These are phyloP conservation scores for Lepidium africanum DNA, from an alignment of 345 rosid genomes.

Conservation along the genomic window DNA sequence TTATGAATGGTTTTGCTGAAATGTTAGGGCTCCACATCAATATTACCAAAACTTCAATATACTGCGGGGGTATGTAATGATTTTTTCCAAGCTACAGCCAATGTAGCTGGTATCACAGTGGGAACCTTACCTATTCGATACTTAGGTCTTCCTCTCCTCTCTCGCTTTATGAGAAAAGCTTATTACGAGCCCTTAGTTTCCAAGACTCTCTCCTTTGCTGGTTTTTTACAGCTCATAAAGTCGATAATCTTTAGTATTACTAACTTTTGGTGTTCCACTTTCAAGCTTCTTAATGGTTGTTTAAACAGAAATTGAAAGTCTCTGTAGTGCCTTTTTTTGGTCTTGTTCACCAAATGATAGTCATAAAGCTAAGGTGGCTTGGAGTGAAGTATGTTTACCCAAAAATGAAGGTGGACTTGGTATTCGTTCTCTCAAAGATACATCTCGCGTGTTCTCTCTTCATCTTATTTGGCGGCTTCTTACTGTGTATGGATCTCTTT, in stretches of 20 bases:
- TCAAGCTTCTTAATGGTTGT: too few relatives aligned
- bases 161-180: too few relatives aligned
- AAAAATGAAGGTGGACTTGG: neutral
- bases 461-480: neutral
- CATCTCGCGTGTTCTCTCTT: neutral
- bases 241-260: too few relatives aligned
- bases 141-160: neutral
- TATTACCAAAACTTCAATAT: neutral
- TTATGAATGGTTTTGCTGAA: too few relatives aligned
- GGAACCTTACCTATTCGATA: neutral
- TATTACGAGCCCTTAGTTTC: neutral
- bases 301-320: too few relatives aligned
- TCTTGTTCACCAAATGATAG: neutral
- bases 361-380: neutral
- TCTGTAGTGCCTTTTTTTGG: too few relatives aligned
- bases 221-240: accelerated
- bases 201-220: neutral
- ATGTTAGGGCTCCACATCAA: neutral
- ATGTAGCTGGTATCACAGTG: neutral
- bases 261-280: too few relatives aligned
- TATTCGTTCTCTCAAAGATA: neutral
- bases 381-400: neutral
- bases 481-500: neutral
- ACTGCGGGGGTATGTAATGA: neutral
- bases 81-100: too few relatives aligned